These are phyloP conservation scores for Sordariomycetes sp. DNA, from an alignment of 2,329 filamentous ascomycete species.

Conservation along the genomic window DNA sequence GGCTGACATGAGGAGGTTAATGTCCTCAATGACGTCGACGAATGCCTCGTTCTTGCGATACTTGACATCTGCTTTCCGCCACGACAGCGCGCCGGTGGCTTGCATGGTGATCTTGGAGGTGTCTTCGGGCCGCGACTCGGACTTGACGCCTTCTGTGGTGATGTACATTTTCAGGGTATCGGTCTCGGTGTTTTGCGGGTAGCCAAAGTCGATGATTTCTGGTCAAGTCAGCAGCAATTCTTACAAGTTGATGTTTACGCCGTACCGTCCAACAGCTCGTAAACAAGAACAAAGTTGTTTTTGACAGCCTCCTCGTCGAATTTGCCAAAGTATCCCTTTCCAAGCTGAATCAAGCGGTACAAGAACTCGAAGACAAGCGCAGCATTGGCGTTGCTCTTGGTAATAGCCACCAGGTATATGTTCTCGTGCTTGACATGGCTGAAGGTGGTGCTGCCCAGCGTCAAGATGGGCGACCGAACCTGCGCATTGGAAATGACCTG, in stretches of 20 bases:
- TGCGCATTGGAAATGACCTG: slow-evolving; percentile 98
- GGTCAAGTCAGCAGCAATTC: slow-evolving; percentile 3
- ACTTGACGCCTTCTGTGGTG: slow-evolving; percentile 97
- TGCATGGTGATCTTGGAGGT: slow-evolving; percentile 99
- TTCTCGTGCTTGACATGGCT: slow-evolving; percentile 99
- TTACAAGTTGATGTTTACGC: slow-evolving; percentile 2
- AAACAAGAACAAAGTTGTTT: slow-evolving; percentile 98
- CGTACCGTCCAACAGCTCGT: slow-evolving; percentile 87
- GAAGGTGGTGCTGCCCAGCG: slow-evolving; percentile 94
- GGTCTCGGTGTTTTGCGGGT: slow-evolving; percentile 97
- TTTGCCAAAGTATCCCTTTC: slow-evolving; percentile 95
- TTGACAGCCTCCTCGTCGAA: slow-evolving; percentile 99
- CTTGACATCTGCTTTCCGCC: slow-evolving; percentile 94
- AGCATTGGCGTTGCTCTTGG: slow-evolving; percentile 98
- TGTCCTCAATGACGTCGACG: slow-evolving; percentile 97
- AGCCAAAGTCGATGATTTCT: slow-evolving; percentile 99
- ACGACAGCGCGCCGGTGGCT: slow-evolving; percentile 91
- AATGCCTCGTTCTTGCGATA: slow-evolving; percentile 99
- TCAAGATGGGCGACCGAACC: slow-evolving; percentile 94
- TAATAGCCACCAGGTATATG: slow-evolving; percentile 94
- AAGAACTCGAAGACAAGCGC: slow-evolving; percentile 97
- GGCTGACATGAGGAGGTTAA: slow-evolving; percentile 98
- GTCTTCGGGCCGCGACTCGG: slow-evolving; percentile 75
- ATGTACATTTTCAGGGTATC: slow-evolving; percentile 99
- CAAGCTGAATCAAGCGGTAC: slow-evolving; percentile 82